Percentiles rank a stretch among this genome's conserved stretches.
Conservation (phyloP, 2,329 filamentous ascomycete genomes). For the Mycosphaerella sp. region DNA sequence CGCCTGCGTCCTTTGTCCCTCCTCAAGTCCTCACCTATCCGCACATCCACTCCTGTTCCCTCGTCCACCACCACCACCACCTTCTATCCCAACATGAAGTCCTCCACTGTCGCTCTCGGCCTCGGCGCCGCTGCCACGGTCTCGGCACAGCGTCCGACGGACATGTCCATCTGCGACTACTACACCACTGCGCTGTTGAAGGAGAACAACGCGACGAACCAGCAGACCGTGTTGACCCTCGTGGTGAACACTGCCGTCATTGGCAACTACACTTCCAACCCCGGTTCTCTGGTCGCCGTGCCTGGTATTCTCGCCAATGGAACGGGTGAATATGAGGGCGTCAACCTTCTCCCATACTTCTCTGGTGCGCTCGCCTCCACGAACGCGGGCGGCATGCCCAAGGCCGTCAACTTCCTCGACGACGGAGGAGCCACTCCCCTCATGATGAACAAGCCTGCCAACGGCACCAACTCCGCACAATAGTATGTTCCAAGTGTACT, state of each 20-base stretch:
- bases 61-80: too few species aligned
- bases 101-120: conserved; percentile 13
- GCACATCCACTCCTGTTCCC: neutral
- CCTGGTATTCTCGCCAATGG: conserved; percentile 50
- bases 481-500: conserved; percentile 40
- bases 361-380: conserved; percentile 48
- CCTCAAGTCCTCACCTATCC: neutral
- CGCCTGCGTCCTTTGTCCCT: neutral
- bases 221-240: conserved; percentile 50
- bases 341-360: conserved; percentile 57
- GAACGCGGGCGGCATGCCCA: conserved; percentile 45
- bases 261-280: conserved; percentile 35
- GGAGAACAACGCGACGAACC: conserved; percentile 54
- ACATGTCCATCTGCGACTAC: conserved; percentile 55
- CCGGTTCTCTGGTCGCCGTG: conserved; percentile 37
- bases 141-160: conserved; percentile 41
- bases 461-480: conserved; percentile 48
- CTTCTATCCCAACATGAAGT: conserved; percentile 14
- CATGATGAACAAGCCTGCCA: conserved; percentile 50
- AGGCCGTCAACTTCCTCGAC: conserved; percentile 55
- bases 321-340: conserved; percentile 45
- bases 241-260: conserved; percentile 59
- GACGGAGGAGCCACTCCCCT: conserved; percentile 52
- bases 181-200: conserved; percentile 55
- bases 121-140: conserved; percentile 22